phyloP scores from a whole-genome alignment of 805 yeast species.

The Metschnikowia peoriensis region DNA sequence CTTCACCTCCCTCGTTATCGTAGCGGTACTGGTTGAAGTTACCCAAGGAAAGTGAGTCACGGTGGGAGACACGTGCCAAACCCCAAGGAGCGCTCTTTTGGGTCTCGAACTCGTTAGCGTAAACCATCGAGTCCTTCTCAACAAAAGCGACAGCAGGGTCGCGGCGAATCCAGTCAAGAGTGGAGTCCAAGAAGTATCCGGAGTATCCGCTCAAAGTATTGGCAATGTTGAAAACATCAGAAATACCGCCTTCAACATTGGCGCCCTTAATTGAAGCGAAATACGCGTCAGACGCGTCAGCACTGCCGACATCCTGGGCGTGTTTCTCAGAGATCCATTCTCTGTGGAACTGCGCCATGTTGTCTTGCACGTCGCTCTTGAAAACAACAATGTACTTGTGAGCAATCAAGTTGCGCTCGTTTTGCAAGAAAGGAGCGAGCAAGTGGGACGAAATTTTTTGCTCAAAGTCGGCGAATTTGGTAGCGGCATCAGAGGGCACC shows the following conservation, averaged over 20 bases:
- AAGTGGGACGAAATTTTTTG: slow-evolving; percentile 2
- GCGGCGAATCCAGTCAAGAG: slow-evolving; percentile 69
- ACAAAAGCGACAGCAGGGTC: slow-evolving; percentile 64
- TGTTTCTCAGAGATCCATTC: slow-evolving; percentile 56
- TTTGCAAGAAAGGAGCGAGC: slow-evolving; percentile 18
- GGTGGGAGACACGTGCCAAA: slow-evolving; percentile 83
- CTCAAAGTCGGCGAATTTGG: slow-evolving; percentile 10
- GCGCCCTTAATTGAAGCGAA: slow-evolving; percentile 13
- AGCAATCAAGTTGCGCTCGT: slow-evolving; percentile 46
- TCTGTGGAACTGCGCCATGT: slow-evolving; percentile 61
- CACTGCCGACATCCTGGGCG: slow-evolving; percentile 37
- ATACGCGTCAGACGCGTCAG: slow-evolving; percentile 22
- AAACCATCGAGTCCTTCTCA: slow-evolving; percentile 66
- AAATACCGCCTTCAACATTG: slow-evolving; percentile 15
- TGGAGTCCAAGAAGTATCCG: slow-evolving; percentile 76
- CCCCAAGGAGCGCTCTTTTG: slow-evolving; percentile 96
- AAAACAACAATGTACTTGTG: slow-evolving; percentile 84
- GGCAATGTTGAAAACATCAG: slow-evolving; percentile 54
- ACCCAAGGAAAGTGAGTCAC: slow-evolving; percentile 64
- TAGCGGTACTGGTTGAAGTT: slow-evolving; percentile 48
- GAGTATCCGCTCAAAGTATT: slow-evolving; percentile 69
- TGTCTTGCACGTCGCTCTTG: slow-evolving; percentile 58
- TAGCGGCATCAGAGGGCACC: slow-evolving; percentile 7
- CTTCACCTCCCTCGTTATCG: slow-evolving; percentile 43
- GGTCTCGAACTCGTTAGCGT: slow-evolving; percentile 57